Evolutionary conservation across 73 alveolate genomes (phyloP).

Genomic region (Paramecium tetraurelia): DNA sequence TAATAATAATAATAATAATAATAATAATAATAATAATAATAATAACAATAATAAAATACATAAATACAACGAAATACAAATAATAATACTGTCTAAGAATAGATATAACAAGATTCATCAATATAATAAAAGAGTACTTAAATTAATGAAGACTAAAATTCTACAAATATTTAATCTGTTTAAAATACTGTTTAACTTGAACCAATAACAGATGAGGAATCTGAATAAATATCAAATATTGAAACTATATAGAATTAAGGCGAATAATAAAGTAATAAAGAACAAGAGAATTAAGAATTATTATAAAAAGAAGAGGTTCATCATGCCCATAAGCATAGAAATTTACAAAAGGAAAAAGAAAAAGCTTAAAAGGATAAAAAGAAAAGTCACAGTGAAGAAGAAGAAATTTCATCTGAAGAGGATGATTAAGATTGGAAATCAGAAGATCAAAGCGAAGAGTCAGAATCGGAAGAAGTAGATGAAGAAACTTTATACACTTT

Average conservation of each 20-base stretch:
- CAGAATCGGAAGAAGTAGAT: conserved; percentile 11
- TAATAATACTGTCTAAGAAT: background rate
- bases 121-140: background rate
- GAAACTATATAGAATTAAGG: background rate
- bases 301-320: background rate
- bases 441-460: background rate
- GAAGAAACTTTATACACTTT: conserved; percentile 53
- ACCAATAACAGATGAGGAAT: background rate
- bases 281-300: background rate
- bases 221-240: background rate
- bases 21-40: background rate
- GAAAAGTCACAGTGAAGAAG: background rate
- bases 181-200: background rate
- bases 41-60: background rate
- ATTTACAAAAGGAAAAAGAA: conserved; percentile 21
- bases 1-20: no score
- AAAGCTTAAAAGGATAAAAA: background rate
- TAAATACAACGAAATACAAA: background rate
- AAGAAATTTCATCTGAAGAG: background rate
- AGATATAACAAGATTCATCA: background rate
- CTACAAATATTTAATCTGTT: background rate
- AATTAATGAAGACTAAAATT: background rate
- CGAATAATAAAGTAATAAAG: background rate
- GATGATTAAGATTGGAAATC: conserved; percentile 31
- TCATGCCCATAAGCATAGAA: background rate